Evolutionary conservation across 331 rosid genomes (phyloP), one percentile per base, ranked within the genome.

Genomic region (Pyracantha coccinea): DNA sequence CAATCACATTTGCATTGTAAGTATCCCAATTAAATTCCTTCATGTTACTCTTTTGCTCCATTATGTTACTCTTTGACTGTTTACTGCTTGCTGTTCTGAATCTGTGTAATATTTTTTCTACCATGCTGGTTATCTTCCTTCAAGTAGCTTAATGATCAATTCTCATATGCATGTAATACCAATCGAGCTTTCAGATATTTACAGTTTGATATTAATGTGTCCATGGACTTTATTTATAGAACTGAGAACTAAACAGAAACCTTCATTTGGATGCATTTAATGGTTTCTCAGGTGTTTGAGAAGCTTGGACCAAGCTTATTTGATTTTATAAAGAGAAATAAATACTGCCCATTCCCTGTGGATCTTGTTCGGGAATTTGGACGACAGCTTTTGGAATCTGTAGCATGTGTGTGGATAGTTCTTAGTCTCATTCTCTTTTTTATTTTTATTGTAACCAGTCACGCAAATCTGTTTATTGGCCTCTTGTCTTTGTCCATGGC

Each of bases 261-360:
- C 80, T 87, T 86, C 87, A 86, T 90, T 86, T 88, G 86, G 91
- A 88, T 92, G 85, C 68, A 82, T 88, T 86, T 79, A 88, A 85
- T 92, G 96, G 84, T 91, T 83, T 83, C 84, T 88, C 93, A 92
- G 90, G 93, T 92, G 79, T 92, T 89, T 92, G 96, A 89, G 91
- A 92, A 85, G 96, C 96, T 92, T 92, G 97, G 92, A 79, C 96
- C 93, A 85, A 89, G 97, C 85, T 89, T 88, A 86, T 89, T 85
- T 60, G 96, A 92, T 89, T 92, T 89, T 89, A 93, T 88, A 77
- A 88, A 88, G 88, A 92, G 90, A 88, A 92, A 86, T 87, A 89
- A 86, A 88, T 88, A 89, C 86, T 91, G 87, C 83, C 87, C 96
- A 76, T 91, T 88, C 84, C 97, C 93, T 79, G 84, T 88, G 87